phyloP scores from a whole-genome alignment of 225 moss, liverwort and hornwort genomes.

The Neckera pumila region DNA sequence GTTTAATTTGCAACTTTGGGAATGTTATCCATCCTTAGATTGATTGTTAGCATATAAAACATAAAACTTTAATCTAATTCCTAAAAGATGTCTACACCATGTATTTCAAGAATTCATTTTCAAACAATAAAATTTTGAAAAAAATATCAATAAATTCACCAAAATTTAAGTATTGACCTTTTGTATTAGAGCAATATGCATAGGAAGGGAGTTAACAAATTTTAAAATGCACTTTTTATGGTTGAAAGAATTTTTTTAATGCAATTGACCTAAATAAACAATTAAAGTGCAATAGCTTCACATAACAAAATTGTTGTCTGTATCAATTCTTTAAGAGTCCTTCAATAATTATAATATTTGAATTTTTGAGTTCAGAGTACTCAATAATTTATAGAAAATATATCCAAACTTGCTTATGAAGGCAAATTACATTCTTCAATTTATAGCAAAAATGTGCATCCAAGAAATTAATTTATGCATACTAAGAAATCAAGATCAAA shows the following conservation, averaged over 20 bases:
- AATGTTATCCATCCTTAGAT: background rate
- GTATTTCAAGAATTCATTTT: background rate
- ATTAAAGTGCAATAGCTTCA: background rate
- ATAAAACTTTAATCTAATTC: background rate
- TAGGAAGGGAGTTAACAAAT: accelerated
- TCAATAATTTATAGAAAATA: background rate
- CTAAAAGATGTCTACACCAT: background rate
- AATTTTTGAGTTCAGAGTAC: background rate
- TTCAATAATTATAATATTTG: background rate
- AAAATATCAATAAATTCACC: background rate
- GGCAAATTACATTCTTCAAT: background rate
- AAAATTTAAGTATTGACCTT: too few relatives aligned
- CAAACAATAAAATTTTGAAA: background rate
- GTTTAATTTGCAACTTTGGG: background rate
- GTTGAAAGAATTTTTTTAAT: accelerated
- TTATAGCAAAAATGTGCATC: background rate
- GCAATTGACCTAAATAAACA: background rate
- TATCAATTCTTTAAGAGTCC: background rate
- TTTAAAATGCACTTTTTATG: background rate
- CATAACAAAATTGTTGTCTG: too few relatives aligned
- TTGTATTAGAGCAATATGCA: background rate
- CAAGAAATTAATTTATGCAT: background rate
- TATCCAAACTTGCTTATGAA: accelerated
- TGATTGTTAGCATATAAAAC: background rate
- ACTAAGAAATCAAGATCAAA: background rate